Evolutionary conservation across 768 basidiomycete genomes (phyloP), one percentile per base, ranked within the genome.

Genomic region (Suillus alpinus): DNA sequence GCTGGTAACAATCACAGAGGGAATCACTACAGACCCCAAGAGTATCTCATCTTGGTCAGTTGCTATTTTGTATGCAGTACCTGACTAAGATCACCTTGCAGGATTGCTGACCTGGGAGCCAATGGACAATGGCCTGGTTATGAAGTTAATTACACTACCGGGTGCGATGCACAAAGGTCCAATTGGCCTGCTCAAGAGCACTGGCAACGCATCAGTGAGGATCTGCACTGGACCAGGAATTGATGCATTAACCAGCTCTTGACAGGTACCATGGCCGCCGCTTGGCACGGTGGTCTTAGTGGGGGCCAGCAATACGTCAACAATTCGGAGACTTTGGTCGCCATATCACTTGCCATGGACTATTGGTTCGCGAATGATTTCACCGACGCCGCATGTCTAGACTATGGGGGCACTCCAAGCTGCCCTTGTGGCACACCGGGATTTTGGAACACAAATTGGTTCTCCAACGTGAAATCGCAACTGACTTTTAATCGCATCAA

Each of bases 101-200:
- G 84, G 82, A 61, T 85, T 31, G 69, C 76, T 32, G 78, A 80
- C 32, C 78, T 86, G 16, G 77, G 77, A 14, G 20, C 74, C 12
- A 70, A 75, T 67, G 83, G 82, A 4, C 81, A 80, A 67, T 86
- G 85, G 85, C 82, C 84, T 2, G 81, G 83, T 66, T 69, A 74
- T 3, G 74, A 79, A 58, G 77, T 90, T 16, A 80, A 89, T 65
- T 88, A 88, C 65, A 80, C 83, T 0, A 77, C 84, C 20, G 87
- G 87, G 8, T 89, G 88, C 60, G 66, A 71, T 41, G 88, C 86
- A 6, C 80, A 80, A 58, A 77, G 84, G 18, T 87, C 87, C 5
- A 89, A 87, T 63, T 89, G 88, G 88, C 87, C 86, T 12, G 86
- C 87, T 14, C 78, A 84, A 68, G 69, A 62, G 2, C 86, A 89